phyloP scores from a whole-genome alignment of 106 monocot genomes.

The Iris macrosiphon region DNA sequence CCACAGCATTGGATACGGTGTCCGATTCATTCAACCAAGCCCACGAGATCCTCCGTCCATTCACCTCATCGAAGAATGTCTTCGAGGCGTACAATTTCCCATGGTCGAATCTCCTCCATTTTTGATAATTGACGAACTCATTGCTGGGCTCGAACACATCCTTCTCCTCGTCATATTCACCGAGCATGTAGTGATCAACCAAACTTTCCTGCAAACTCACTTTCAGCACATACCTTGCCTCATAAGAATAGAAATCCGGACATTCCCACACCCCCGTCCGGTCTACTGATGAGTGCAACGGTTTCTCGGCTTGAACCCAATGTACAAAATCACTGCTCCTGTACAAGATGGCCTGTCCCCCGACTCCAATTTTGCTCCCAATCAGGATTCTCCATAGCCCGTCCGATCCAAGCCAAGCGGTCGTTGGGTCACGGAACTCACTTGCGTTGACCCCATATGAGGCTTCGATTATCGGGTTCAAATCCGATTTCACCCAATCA shows the following conservation, averaged over 20 bases:
- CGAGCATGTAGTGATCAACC: constrained; percentile 67
- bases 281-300: constrained; percentile 1
- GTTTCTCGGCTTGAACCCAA: constrained; percentile 9
- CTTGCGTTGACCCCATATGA: not conserved
- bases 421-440: constrained; percentile 13
- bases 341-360: constrained; percentile 5
- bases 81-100: constrained; percentile 80
- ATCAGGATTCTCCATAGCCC: constrained; percentile 21
- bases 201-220: constrained; percentile 49
- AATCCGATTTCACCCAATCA: constrained; percentile 28
- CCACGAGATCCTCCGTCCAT: constrained; percentile 52
- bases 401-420: constrained; percentile 11
- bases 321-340: constrained; percentile 18
- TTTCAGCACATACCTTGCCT: constrained; percentile 49
- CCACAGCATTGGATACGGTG: constrained; percentile 26
- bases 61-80: constrained; percentile 52
- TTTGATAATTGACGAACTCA: constrained; percentile 27
- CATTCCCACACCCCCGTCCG: constrained; percentile 27
- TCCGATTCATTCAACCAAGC: constrained; percentile 72
- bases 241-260: not conserved
- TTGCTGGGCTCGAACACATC: constrained; percentile 39
- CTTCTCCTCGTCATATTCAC: constrained; percentile 27
- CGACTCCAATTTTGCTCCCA: not conserved
- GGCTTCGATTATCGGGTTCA: constrained; percentile 14
- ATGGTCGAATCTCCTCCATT: constrained; percentile 57